phyloP scores from a whole-genome alignment of 2,329 filamentous ascomycete genomes.

The Fusarium buharicum region DNA sequence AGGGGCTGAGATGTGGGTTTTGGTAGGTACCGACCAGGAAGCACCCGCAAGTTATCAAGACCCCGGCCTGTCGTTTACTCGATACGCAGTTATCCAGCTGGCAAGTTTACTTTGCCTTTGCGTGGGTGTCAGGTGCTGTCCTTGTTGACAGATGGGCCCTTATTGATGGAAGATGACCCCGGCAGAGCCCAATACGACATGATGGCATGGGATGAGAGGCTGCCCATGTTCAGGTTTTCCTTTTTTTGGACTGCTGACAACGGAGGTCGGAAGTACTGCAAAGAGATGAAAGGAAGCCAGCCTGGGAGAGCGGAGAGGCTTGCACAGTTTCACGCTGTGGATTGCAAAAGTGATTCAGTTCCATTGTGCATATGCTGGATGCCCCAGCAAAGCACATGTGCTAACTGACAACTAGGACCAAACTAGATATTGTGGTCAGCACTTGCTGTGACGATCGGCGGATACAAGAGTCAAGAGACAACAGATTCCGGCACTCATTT shows the following conservation, averaged over 20 bases:
- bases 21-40: slow-evolving; percentile 18
- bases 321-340: slow-evolving; percentile 14
- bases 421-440: slow-evolving; percentile 29
- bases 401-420: slow-evolving; percentile 27
- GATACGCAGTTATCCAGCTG: slow-evolving; percentile 7
- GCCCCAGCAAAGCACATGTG: slow-evolving; percentile 15
- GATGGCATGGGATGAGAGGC: slow-evolving; percentile 12
- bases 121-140: too few relatives aligned
- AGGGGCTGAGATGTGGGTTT: slow-evolving; percentile 26
- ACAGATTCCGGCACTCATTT: slow-evolving; percentile 25
- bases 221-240: background rate
- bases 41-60: slow-evolving; percentile 12
- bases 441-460: slow-evolving; percentile 35
- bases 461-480: slow-evolving; percentile 15
- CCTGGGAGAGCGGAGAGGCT: slow-evolving; percentile 12
- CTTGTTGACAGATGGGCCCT: slow-evolving; percentile 3
- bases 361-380: slow-evolving; percentile 8
- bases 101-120: too few relatives aligned
- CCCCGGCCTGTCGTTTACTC: slow-evolving; percentile 10
- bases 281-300: slow-evolving; percentile 29
- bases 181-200: slow-evolving; percentile 28
- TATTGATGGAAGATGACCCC: slow-evolving; percentile 8
- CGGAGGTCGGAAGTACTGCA: slow-evolving; percentile 10
- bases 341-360: slow-evolving; percentile 7
- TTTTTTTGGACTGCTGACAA: slow-evolving; percentile 2